phyloP scores from a whole-genome alignment of 2,329 filamentous ascomycete genomes.

The Drechslerella coelobrocha region DNA sequence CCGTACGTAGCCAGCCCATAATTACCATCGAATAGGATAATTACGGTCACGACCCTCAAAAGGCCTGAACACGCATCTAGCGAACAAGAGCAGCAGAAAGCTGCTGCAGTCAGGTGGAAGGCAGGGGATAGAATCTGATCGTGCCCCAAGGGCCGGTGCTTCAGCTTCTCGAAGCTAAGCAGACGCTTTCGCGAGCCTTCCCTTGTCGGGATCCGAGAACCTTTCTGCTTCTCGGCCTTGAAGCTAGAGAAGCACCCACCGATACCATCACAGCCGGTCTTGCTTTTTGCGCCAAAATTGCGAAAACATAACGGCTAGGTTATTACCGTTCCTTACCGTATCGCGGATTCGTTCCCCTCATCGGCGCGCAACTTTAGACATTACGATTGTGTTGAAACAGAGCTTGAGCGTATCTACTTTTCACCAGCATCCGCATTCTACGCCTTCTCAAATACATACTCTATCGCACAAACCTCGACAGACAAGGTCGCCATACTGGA shows the following conservation, averaged over 20 bases:
- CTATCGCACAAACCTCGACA: not conserved
- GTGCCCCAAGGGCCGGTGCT: conserved; percentile 16
- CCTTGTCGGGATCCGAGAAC: conserved; percentile 35
- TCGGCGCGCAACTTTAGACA: not conserved
- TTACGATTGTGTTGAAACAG: conserved; percentile 31
- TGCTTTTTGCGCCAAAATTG: conserved; percentile 35
- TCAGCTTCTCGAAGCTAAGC: conserved; percentile 38
- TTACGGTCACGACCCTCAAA: conserved; percentile 38
- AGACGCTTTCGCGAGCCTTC: conserved; percentile 25
- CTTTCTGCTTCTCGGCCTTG: conserved; percentile 26
- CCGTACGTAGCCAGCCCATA: conserved; percentile 48
- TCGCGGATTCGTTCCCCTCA: not conserved
- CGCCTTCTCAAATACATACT: not conserved
- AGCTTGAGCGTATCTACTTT: conserved; percentile 5
- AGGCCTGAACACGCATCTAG: conserved; percentile 33
- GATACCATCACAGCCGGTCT: conserved; percentile 13
- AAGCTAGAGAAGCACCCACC: conserved; percentile 19
- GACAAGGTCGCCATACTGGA: conserved; percentile 49
- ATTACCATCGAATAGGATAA: conserved; percentile 50
- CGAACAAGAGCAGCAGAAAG: conserved; percentile 44
- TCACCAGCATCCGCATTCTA: not conserved
- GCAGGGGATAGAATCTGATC: conserved; percentile 34
- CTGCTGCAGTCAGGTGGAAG: conserved; percentile 33
- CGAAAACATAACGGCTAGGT: conserved; percentile 13
- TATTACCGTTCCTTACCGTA: conserved; percentile 3